These are phyloP conservation scores for Candida sp. DNA, from an alignment of 1,139 yeast genomes.

Conservation along the genomic window DNA sequence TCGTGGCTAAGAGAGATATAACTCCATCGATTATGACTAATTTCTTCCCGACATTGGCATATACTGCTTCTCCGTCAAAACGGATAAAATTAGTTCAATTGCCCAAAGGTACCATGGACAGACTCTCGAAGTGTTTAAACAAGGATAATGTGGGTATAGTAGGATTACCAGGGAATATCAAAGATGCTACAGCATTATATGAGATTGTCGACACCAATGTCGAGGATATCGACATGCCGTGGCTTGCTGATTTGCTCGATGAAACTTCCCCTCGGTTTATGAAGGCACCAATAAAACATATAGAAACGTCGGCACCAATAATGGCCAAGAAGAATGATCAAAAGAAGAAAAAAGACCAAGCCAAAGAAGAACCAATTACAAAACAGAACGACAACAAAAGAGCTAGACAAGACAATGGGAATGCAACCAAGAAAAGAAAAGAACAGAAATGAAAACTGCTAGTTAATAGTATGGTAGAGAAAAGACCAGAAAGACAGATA, in stretches of 20 bases:
- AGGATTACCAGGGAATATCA: conserved; percentile 20
- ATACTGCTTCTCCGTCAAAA: conserved; percentile 35
- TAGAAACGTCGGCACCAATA: conserved; percentile 41
- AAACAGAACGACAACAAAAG: too few species aligned
- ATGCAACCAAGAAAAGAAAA: too few species aligned
- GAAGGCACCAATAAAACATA: conserved; percentile 33
- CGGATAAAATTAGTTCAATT: conserved; percentile 51
- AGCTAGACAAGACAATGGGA: too few species aligned
- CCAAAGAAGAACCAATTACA: background rate
- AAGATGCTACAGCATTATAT: conserved; percentile 26
- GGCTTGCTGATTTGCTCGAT: conserved; percentile 35
- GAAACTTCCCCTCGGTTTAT: conserved; percentile 15
- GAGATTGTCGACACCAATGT: conserved; percentile 28
- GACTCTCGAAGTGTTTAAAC: conserved; percentile 31
- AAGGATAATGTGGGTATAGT: conserved; percentile 23
- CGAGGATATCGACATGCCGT: conserved; percentile 40
- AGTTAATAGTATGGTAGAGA: too few species aligned
- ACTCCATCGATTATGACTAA: conserved; percentile 43
- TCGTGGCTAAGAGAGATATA: conserved; percentile 55
- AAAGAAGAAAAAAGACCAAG: conserved; percentile 11
- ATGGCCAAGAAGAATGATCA: conserved; percentile 19
- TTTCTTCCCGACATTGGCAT: conserved; percentile 51
- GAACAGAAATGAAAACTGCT: too few species aligned
- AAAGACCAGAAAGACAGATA: too few species aligned
- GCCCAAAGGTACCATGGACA: conserved; percentile 43